phyloP scores from a whole-genome alignment of 768 basidiomycete species.

The Suillus americanus region DNA sequence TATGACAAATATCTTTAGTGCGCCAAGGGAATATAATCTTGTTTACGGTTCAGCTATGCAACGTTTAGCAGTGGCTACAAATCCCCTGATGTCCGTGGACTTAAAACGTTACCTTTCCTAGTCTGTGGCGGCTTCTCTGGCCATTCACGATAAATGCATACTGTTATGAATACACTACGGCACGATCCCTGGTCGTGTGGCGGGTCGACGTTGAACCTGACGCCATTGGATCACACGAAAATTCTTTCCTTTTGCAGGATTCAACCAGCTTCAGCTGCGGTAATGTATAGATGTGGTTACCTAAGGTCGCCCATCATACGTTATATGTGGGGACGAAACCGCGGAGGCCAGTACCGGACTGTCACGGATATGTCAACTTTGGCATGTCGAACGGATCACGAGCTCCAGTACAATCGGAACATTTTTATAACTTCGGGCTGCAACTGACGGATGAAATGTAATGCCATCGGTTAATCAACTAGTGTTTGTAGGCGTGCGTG shows the following conservation, averaged over 20 bases:
- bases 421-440: not conserved
- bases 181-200: not conserved
- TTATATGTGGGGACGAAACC: not conserved
- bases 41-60: not conserved
- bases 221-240: not conserved
- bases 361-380: not conserved
- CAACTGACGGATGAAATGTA: not conserved
- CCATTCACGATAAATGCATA: not conserved
- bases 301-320: not conserved
- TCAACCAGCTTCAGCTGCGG: not conserved
- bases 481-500: not conserved
- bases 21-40: not conserved
- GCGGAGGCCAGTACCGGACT: not conserved
- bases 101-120: not conserved
- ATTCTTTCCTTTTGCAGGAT: not conserved
- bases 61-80: not conserved
- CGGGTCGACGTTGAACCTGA: not conserved
- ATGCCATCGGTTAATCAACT: not conserved
- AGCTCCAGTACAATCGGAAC: not conserved
- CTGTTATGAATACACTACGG: not conserved
- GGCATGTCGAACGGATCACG: not conserved
- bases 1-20: not conserved
- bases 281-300: not conserved
- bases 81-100: not conserved
- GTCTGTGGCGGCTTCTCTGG: not conserved